phyloP scores from a whole-genome alignment of 2,329 filamentous ascomycete genomes.

The Sporothrix variecibatus region DNA sequence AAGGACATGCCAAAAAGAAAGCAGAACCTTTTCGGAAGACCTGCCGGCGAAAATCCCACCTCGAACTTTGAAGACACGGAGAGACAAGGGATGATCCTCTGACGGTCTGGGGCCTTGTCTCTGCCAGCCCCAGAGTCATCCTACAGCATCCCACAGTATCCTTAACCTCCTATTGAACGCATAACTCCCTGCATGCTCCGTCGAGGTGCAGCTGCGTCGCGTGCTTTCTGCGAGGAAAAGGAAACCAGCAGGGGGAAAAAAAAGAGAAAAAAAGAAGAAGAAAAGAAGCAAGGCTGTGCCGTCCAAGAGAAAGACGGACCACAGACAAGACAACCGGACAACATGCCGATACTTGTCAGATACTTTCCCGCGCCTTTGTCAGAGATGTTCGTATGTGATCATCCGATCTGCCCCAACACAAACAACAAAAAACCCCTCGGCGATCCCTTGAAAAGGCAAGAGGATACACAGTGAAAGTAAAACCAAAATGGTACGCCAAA shows the following conservation, averaged over 20 bases:
- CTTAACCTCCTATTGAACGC: neutral
- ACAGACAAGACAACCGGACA: too few species aligned
- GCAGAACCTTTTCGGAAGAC: neutral
- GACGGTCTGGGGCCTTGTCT: neutral
- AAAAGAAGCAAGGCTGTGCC: neutral
- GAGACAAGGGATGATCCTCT: neutral
- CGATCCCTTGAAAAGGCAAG: neutral
- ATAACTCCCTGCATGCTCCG: conserved; percentile 15
- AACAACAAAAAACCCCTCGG: neutral
- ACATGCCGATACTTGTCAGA: neutral
- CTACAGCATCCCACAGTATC: neutral
- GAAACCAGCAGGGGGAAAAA: too few species aligned
- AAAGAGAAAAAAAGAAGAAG: too few species aligned
- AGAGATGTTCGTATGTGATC: neutral
- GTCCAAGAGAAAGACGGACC: neutral
- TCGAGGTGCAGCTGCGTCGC: neutral
- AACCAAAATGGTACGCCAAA: neutral
- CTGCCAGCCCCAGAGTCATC: neutral
- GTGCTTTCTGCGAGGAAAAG: neutral
- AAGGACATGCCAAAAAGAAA: neutral
- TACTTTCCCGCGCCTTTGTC: neutral
- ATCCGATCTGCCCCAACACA: conserved; percentile 5
- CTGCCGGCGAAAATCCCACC: neutral
- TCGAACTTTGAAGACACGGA: neutral
- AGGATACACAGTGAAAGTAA: neutral